Evolutionary conservation across 768 basidiomycete species (phyloP), one percentile per base, ranked within the genome.

Genomic region (Sarcodon sp.): DNA sequence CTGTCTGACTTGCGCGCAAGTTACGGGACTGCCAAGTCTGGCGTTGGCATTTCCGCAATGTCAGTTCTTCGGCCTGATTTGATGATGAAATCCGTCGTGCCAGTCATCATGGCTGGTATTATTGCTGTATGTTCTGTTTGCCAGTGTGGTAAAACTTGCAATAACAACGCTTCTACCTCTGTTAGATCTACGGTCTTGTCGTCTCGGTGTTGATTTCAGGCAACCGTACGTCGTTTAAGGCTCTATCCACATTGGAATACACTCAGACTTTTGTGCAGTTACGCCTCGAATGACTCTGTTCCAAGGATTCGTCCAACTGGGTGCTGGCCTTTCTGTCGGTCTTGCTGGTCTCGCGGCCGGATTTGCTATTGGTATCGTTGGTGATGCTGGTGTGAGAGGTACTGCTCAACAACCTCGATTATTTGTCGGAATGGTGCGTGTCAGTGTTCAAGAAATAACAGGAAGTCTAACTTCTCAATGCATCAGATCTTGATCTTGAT

Each of bases 31-130:
- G 92, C 96, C 63, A 99, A 98, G 71, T 96, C 96, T 57, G 96
- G 96, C 61, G 96, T 91, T 55, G 90, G 91, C 59, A 90, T 96
- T 56, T 86, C 91, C 49, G 93, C 96, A 55, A 98, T 96, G 96
- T 90, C 93, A 48, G 89, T 94, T 57, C 80, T 96, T 50, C 82
- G 92, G 53, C 94, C 93, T 46, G 93, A 94, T 73, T 73, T 84
- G 59, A 93, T 97, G 88, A 94, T 98, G 87, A 91, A 84, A 74
- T 93, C 87, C 78, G 83, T 87, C 54, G 80, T 98, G 46, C 93
- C 93, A 43, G 92, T 97, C 64, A 86, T 99, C 68, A 97, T 98
- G 94, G 94, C 94, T 75, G 94, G 94, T 91, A 98, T 98, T 72
- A 96, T 98, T 70, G 94, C 88, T 64, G 94, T 98, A 57, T 55